Evolutionary conservation across 176 grass and related monocot species (phyloP), one percentile per base, ranked within the genome.

Genomic region (Carex cristatella): DNA sequence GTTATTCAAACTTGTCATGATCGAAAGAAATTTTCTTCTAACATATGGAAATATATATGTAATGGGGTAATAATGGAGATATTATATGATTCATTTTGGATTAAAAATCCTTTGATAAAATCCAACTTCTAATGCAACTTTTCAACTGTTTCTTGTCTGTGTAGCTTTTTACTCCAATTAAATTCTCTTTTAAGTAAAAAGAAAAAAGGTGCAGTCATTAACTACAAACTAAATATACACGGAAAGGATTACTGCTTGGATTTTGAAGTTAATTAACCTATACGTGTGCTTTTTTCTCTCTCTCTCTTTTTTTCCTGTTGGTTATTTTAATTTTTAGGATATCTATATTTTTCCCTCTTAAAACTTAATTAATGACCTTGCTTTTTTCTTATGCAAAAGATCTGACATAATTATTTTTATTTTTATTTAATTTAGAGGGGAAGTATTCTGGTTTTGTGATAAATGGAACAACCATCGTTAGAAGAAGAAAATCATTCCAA

Each of bases 401-500:
- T 46, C 14, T 65, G 61, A 33, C 9, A 69, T 83, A 42, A 42
- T 48, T 44, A 15, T 81, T 81, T 27, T 27, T 49, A 6, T 83
- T 55, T 83, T 32, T 2, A 55, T 76, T 76, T 7, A 31, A 83
- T 69, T 31, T 49, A 67, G 61, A 69, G 13, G 81, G 14, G 14
- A 83, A 83, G 61, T 33, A 51, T 27, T 53, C 64, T 67, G 62
- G 23, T 68, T 32, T 53, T 58, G 7, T 79, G 53, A 79, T 79
- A 56, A 79, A 79, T 79, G 74, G 65, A 83, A 68, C 44, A 28
- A 54, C 16, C 44, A 55, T 69, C n/a, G 4, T 27, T 31, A n/a
- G 59, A 68, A 23, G 33, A 91, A 88, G 65, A 83, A 55, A 56
- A 73, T 58, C 60, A 57, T 27, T 66, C 31, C 15, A 55, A 12